Evolutionary conservation across 2,329 filamentous ascomycete species (phyloP).

Genomic region (Aureobasidium sp.): DNA sequence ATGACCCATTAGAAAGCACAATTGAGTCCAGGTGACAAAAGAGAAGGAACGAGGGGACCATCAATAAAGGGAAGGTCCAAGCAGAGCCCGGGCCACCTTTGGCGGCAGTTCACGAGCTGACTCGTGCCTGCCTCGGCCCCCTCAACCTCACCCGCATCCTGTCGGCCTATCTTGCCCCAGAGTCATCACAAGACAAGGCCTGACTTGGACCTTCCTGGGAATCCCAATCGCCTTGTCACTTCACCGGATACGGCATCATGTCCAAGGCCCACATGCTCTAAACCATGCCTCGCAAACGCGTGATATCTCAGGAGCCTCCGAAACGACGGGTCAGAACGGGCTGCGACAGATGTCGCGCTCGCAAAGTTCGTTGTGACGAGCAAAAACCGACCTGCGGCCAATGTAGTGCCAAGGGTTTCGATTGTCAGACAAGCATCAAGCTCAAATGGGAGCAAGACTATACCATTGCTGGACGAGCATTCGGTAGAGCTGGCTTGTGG

Average conservation of each 20-base stretch:
- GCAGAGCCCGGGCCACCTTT: neutral
- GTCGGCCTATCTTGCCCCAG: neutral
- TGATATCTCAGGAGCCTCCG: conserved; percentile 16
- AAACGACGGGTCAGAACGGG: conserved; percentile 30
- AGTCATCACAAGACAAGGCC: neutral
- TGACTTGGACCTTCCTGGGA: conserved; percentile 11
- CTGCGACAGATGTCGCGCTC: conserved; percentile 33
- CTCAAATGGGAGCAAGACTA: conserved; percentile 31
- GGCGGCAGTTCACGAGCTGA: neutral
- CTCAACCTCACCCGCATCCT: neutral
- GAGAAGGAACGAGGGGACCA: neutral
- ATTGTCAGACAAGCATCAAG: conserved; percentile 26
- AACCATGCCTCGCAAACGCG: conserved; percentile 18
- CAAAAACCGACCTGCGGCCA: conserved; percentile 31
- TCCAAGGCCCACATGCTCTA: neutral
- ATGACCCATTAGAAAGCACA: neutral
- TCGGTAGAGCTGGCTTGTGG: conserved; percentile 37
- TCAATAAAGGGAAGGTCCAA: conserved; percentile 3
- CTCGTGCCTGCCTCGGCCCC: neutral
- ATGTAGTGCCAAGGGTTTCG: conserved; percentile 29
- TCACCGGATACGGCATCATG: neutral
- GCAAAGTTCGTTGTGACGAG: conserved; percentile 35
- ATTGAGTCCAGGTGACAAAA: neutral
- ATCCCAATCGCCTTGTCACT: neutral
- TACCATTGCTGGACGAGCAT: conserved; percentile 33